Percentiles rank a stretch among this genome's conserved stretches.
Evolutionary conservation across 2,329 filamentous ascomycete genomes (phyloP).

Genomic region (Microdochium nivale): DNA sequence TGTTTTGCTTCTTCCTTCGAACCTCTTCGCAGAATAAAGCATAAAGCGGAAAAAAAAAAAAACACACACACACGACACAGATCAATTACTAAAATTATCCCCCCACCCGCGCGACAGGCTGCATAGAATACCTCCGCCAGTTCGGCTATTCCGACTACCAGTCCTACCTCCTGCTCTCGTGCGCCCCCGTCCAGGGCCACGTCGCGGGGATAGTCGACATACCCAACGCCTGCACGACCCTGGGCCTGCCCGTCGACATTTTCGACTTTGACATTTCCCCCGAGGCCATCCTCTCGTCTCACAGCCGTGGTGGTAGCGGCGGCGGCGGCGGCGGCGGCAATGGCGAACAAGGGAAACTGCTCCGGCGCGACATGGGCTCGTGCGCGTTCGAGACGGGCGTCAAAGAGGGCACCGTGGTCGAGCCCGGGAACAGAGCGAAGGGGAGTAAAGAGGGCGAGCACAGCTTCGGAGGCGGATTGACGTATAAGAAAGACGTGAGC

Average conservation of each 20-base stretch:
- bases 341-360: too few species aligned
- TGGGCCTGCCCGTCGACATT: conserved; percentile 85
- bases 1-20: too few species aligned
- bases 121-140: conserved; percentile 70
- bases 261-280: conserved; percentile 90
- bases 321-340: too few species aligned
- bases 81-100: too few species aligned
- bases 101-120: conserved; percentile 31
- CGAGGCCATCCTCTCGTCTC: neutral
- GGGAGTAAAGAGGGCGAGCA: conserved; percentile 37
- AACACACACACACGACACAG: too few species aligned
- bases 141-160: conserved; percentile 70
- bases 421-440: conserved; percentile 6
- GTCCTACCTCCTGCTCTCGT: conserved; percentile 76
- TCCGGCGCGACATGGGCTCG: conserved; percentile 56
- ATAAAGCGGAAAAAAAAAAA: neutral
- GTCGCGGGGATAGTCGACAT: conserved; percentile 87
- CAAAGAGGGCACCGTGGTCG: conserved; percentile 30
- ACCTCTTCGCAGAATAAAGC: neutral
- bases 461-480: conserved; percentile 43
- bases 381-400: conserved; percentile 56
- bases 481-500: conserved; percentile 26
- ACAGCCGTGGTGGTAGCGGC: neutral
- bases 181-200: conserved; percentile 80
- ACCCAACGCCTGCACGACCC: conserved; percentile 82